Conservation (phyloP, 208 protist genomes). For the Angomonas ambiguus region DNA sequence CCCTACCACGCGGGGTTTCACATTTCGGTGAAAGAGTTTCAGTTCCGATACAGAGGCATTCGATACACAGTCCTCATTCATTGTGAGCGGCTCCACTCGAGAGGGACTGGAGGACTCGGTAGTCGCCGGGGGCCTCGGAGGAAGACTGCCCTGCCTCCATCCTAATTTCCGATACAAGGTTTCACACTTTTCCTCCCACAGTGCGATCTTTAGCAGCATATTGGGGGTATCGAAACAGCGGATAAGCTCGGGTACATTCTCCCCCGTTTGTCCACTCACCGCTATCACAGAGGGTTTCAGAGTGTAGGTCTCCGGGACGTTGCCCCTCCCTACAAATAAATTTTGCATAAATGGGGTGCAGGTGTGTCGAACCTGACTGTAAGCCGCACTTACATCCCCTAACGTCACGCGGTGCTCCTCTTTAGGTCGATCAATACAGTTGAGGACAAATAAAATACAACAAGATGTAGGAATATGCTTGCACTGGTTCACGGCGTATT, state of each 20-base stretch:
- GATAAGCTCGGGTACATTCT: conserved; percentile 40
- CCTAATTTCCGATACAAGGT: conserved; percentile 9
- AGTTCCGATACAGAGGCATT: neutral
- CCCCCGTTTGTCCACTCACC: conserved; percentile 42
- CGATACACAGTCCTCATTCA: neutral
- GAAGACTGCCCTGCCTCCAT: neutral
- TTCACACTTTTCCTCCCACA: conserved; percentile 39
- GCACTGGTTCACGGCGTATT: conserved; percentile 61
- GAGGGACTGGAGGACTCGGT: neutral
- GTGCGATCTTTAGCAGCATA: conserved; percentile 36
- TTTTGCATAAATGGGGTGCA: conserved; percentile 42
- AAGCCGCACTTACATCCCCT: conserved; percentile 41
- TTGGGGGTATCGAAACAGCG: conserved; percentile 58
- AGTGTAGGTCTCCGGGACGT: conserved; percentile 34
- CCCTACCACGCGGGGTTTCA: neutral
- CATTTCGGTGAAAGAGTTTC: conserved; percentile 7
- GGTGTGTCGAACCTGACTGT: conserved; percentile 27
- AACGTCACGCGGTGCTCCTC: conserved; percentile 28
- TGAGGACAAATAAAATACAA: conserved; percentile 64
- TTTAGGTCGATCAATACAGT: conserved; percentile 39
- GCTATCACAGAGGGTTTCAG: conserved; percentile 37
- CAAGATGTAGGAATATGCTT: conserved; percentile 42
- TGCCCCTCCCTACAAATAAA: conserved; percentile 29
- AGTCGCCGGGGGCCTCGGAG: neutral
- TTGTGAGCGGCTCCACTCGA: neutral